phyloP scores from a whole-genome alignment of 2,329 filamentous ascomycete genomes.

The Aspergillus sp. region DNA sequence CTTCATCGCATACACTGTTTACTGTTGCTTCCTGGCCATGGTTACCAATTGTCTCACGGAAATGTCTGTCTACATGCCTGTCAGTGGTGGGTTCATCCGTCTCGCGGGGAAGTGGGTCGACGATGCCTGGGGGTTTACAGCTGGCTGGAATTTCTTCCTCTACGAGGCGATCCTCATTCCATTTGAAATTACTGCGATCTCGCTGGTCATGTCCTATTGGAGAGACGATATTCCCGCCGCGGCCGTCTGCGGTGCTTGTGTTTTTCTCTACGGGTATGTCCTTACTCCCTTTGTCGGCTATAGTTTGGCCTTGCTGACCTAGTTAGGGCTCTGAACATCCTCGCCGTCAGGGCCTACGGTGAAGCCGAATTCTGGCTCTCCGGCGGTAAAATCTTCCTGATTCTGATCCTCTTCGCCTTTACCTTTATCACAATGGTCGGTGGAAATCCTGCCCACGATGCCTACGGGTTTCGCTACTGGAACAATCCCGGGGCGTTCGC shows the following conservation, averaged over 20 bases:
- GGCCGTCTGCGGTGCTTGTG: constrained; percentile 30
- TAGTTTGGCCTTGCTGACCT: neutral
- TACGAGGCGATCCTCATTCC: constrained; percentile 42
- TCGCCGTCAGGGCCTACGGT: constrained; percentile 13
- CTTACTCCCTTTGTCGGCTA: neutral
- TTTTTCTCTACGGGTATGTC: constrained; percentile 27
- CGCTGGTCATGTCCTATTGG: constrained; percentile 43
- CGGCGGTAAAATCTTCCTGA: constrained; percentile 60
- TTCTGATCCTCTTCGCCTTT: constrained; percentile 65
- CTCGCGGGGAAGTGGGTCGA: constrained; percentile 47
- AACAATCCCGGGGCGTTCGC: constrained; percentile 13
- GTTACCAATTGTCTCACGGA: constrained; percentile 46
- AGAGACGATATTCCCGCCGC: constrained; percentile 38
- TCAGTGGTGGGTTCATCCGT: constrained; percentile 43
- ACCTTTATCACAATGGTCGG: constrained; percentile 78
- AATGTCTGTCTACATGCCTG: constrained; percentile 46
- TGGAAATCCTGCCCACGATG: constrained; percentile 68
- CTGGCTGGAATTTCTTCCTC: constrained; percentile 51
- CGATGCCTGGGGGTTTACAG: constrained; percentile 45
- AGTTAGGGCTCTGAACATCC: constrained; percentile 9
- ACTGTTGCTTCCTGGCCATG: constrained; percentile 33
- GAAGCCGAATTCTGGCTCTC: constrained; percentile 19
- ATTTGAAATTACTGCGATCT: constrained; percentile 45
- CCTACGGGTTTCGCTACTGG: constrained; percentile 67
- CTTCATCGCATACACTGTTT: constrained; percentile 35